phyloP scores from a whole-genome alignment of 306 rosid genomes.

The Prunus campanulata region DNA sequence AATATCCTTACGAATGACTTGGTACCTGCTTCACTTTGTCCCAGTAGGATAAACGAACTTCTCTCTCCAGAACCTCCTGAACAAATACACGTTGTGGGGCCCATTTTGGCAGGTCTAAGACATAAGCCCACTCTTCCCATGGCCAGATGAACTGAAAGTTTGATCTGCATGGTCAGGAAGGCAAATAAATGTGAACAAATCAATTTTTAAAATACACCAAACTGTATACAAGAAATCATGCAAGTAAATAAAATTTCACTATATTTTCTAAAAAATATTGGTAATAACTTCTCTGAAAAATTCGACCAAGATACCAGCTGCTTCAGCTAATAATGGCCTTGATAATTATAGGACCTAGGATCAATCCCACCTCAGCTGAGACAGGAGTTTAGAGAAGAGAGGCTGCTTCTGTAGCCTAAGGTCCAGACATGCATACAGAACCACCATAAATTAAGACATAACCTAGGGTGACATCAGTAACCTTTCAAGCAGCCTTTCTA shows the following conservation, averaged over 20 bases:
- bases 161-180: conserved; percentile 57
- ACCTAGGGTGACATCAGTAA: background rate
- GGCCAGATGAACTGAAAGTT: conserved; percentile 99
- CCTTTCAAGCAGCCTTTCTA: background rate
- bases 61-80: conserved; percentile 98
- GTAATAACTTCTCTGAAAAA: background rate
- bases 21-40: conserved; percentile 97
- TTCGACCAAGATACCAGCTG: background rate
- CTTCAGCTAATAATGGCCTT: background rate
- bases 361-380: background rate
- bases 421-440: background rate
- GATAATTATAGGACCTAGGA: background rate
- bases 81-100: conserved; percentile 99
- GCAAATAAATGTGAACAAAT: conserved; percentile 1
- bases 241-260: background rate
- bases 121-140: conserved; percentile 98
- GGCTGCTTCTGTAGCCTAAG: background rate
- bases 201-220: background rate
- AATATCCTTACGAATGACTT: conserved; percentile 12
- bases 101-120: conserved; percentile 93
- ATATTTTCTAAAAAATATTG: background rate
- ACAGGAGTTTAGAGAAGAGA: background rate
- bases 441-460: background rate
- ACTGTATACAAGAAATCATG: background rate
- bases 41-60: conserved; percentile 97